A percentile compares a stretch with the other conserved stretches of the same genome.
Conservation (phyloP, 208 protist genomes). For the Crithidia mellificae region DNA sequence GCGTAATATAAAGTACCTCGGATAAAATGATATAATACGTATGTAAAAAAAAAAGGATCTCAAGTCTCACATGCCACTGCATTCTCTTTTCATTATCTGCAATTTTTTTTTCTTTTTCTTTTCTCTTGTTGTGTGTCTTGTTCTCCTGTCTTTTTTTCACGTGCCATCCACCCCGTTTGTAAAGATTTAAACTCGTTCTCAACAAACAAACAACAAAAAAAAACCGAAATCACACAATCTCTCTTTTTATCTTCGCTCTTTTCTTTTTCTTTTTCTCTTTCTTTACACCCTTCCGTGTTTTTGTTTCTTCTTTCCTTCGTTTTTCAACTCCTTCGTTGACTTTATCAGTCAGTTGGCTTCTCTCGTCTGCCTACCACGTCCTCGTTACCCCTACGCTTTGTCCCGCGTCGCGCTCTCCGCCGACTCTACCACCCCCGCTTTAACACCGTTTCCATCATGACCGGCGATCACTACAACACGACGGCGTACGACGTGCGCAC, state of each 20-base stretch:
- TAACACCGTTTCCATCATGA: conserved; percentile 10
- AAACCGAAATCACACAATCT: background rate
- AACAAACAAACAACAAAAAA: conserved; percentile 10
- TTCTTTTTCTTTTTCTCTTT: conserved; percentile 1
- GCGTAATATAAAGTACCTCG: too few species aligned
- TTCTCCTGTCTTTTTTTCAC: background rate
- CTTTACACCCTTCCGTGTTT: background rate
- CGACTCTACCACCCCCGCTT: conserved; percentile 1
- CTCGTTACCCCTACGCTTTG: conserved; percentile 12
- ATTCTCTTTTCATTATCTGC: too few species aligned
- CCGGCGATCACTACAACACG: conserved; percentile 11
- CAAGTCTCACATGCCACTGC: too few species aligned
- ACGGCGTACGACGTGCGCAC: background rate
- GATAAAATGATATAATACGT: too few species aligned
- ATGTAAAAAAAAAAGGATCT: too few species aligned
- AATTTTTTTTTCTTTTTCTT: too few species aligned
- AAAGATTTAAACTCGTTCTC: background rate
- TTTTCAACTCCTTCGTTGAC: background rate
- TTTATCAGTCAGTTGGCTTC: background rate
- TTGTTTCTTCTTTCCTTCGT: background rate
- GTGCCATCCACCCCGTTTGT: background rate
- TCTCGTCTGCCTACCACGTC: conserved; percentile 15
- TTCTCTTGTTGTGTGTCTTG: background rate
- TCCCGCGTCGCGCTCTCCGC: conserved; percentile 13
- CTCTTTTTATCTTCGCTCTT: conserved; percentile 4